Conservation (phyloP, 306 rosid genomes). For the Castanea mollissima region DNA sequence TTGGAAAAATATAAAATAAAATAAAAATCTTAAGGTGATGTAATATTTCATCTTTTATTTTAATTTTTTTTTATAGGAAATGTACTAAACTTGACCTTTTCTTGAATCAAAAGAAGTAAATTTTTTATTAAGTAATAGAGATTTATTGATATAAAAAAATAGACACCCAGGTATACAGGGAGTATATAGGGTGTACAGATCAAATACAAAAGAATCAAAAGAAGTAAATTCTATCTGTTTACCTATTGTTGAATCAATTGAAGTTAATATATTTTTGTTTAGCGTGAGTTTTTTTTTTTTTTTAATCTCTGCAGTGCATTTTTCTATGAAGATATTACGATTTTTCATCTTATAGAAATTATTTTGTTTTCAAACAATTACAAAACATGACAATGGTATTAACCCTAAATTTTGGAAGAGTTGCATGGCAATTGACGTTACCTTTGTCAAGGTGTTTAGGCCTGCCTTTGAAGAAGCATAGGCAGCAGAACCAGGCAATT, state of each 20-base stretch:
- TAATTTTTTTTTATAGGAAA: background rate
- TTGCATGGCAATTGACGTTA: conserved; percentile 17
- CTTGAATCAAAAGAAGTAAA: too few relatives aligned
- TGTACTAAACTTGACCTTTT: too few relatives aligned
- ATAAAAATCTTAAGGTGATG: too few relatives aligned
- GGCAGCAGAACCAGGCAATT: conserved; percentile 59
- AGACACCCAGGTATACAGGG: too few relatives aligned
- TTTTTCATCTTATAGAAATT: background rate
- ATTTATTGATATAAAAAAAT: too few relatives aligned
- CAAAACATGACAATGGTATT: background rate
- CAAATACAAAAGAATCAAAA: too few relatives aligned
- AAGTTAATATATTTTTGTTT: background rate
- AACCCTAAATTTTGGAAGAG: background rate
- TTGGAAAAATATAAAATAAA: background rate
- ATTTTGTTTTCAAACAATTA: background rate
- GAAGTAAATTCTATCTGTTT: too few relatives aligned
- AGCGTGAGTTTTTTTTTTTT: background rate
- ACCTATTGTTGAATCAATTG: background rate
- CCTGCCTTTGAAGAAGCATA: conserved; percentile 62
- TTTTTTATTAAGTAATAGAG: too few relatives aligned
- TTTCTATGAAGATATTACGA: background rate
- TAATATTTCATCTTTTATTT: too few relatives aligned
- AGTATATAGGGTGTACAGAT: too few relatives aligned
- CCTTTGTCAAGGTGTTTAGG: conserved; percentile 56
- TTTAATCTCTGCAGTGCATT: background rate